Evolutionary conservation across 2,329 filamentous ascomycete genomes (phyloP).

Genomic region (Ascochyta rabiei): DNA sequence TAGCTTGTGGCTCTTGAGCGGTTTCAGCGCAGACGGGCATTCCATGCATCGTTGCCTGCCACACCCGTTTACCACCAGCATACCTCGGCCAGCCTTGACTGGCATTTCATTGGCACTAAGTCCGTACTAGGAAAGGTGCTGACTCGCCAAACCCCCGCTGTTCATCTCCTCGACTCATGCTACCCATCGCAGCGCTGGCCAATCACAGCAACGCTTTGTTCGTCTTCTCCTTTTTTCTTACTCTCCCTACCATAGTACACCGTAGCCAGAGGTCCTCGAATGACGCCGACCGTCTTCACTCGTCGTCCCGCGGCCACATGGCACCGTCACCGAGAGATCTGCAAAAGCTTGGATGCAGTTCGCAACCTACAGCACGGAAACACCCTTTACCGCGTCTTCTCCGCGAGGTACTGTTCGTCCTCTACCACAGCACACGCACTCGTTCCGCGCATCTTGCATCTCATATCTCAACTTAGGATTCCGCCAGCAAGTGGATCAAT

Average conservation of each 20-base stretch:
- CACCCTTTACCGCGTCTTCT: background rate
- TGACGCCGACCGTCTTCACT: background rate
- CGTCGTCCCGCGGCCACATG: conserved; percentile 3
- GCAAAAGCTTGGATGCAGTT: conserved; percentile 18
- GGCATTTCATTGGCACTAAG: conserved; percentile 16
- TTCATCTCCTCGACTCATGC: conserved; percentile 47
- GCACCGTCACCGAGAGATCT: conserved; percentile 8
- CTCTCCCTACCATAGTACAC: background rate
- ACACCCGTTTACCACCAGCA: conserved; percentile 16
- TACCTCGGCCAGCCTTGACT: conserved; percentile 22
- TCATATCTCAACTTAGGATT: conserved; percentile 1
- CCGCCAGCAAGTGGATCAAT: conserved; percentile 12
- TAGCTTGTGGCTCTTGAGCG: conserved; percentile 17
- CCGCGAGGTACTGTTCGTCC: background rate
- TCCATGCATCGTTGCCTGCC: background rate
- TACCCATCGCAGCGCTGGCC: conserved; percentile 10
- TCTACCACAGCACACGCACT: background rate
- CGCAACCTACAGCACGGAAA: background rate
- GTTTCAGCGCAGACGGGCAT: conserved; percentile 23
- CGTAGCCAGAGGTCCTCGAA: background rate
- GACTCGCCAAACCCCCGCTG: conserved; percentile 39
- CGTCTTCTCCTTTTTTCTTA: conserved; percentile 20
- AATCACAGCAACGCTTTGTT: conserved; percentile 25
- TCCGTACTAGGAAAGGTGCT: conserved; percentile 22
- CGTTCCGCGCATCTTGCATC: background rate